Evolutionary conservation across 805 yeast genomes (phyloP).

Genomic region (Schwanniomyces pseudopolymorphus): DNA sequence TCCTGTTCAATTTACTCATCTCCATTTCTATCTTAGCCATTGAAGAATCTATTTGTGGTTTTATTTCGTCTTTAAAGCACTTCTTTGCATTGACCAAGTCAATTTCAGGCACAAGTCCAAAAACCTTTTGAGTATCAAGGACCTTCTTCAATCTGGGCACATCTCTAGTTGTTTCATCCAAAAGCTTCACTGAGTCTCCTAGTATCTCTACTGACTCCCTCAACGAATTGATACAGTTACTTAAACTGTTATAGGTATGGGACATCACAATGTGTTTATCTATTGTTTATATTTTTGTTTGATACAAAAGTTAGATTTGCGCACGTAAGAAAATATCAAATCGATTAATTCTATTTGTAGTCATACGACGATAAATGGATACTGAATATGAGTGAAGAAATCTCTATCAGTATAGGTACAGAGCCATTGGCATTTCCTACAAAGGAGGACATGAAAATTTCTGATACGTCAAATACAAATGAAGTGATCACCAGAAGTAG

Average conservation of each 20-base stretch:
- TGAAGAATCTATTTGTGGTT: constrained; percentile 41
- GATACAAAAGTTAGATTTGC: neutral
- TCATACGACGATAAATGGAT: constrained; percentile 1
- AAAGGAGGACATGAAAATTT: constrained; percentile 1
- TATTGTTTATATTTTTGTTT: neutral
- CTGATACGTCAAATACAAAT: neutral
- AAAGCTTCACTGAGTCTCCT: constrained; percentile 26
- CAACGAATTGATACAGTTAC: constrained; percentile 21
- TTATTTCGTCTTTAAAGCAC: constrained; percentile 33
- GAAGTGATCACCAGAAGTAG: constrained; percentile 23
- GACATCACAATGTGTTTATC: constrained; percentile 4
- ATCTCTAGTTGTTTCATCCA: constrained; percentile 40
- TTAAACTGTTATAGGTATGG: constrained; percentile 10
- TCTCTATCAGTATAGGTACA: constrained; percentile 23
- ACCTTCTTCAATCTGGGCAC: constrained; percentile 38
- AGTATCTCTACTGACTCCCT: constrained; percentile 33
- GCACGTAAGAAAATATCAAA: neutral
- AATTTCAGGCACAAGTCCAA: constrained; percentile 50
- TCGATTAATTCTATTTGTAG: neutral
- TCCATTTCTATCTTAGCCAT: constrained; percentile 30
- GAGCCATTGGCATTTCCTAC: constrained; percentile 2
- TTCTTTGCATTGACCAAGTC: constrained; percentile 43
- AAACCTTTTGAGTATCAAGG: constrained; percentile 45
- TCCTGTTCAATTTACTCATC: constrained; percentile 31
- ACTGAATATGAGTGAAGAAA: constrained; percentile 11